Percentiles rank a stretch among this genome's conserved stretches.
phyloP scores from a whole-genome alignment of 176 grass and related monocot genomes.

The Phoenix dactylifera region DNA sequence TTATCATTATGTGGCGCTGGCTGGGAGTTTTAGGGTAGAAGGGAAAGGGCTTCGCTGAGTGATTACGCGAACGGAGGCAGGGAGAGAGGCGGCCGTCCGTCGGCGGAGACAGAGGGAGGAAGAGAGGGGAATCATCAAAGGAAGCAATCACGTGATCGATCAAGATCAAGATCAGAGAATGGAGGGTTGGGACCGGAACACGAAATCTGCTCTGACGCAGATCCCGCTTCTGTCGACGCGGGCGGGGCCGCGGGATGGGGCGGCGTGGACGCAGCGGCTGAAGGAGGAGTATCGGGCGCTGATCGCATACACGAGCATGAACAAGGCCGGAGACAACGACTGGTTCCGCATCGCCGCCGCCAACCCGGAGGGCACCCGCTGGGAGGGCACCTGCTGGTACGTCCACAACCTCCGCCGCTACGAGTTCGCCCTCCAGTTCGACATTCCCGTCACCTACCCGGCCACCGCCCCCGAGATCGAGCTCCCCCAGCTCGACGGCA shows the following conservation, averaged over 20 bases:
- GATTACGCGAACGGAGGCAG: too few species aligned
- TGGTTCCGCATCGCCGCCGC: constrained; percentile 92
- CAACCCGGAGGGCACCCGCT: constrained; percentile 45
- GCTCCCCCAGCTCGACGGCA: constrained; percentile 88
- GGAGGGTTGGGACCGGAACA: constrained; percentile 89
- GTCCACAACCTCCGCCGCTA: constrained; percentile 98
- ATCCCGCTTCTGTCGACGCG: constrained; percentile 79
- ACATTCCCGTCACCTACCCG: constrained; percentile 85
- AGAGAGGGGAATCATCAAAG: too few species aligned
- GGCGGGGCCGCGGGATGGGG: constrained; percentile 81
- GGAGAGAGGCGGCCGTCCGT: too few species aligned
- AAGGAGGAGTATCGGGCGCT: constrained; percentile 98
- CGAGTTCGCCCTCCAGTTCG: constrained; percentile 88
- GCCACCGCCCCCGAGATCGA: constrained; percentile 92
- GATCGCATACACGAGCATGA: constrained; percentile 84
- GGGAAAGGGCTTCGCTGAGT: too few species aligned
- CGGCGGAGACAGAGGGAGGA: too few species aligned
- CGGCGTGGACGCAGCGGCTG: constrained; percentile 74
- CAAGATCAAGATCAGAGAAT: background rate
- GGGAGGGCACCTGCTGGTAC: constrained; percentile 70
- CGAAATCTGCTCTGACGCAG: constrained; percentile 76
- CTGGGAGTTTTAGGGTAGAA: too few species aligned
- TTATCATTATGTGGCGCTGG: too few species aligned
- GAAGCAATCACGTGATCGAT: too few species aligned
- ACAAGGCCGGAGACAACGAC: constrained; percentile 95